Evolutionary conservation across 345 rosid genomes (phyloP).

Genomic region (Eucalyptus grandis): DNA sequence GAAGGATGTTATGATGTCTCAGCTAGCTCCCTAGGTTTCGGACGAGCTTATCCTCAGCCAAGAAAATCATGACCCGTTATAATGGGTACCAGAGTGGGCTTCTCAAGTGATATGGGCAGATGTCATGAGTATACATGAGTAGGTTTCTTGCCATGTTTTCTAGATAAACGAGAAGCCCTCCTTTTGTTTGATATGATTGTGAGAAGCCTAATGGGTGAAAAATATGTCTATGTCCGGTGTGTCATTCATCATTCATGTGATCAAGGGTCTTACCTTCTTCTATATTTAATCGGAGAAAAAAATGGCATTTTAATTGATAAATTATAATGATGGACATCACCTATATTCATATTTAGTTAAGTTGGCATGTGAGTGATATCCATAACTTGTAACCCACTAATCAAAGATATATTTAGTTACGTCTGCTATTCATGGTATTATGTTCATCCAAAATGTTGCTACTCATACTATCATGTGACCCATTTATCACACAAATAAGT

Average conservation of each 20-base stretch:
- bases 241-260: background rate
- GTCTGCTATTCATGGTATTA: background rate
- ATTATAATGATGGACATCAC: background rate
- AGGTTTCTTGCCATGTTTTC: background rate
- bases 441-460: background rate
- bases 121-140: background rate
- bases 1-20: background rate
- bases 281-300: background rate
- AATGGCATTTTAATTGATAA: background rate
- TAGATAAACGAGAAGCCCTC: background rate
- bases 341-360: background rate
- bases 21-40: background rate
- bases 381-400: background rate
- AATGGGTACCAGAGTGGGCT: background rate
- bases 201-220: background rate
- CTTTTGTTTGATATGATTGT: background rate
- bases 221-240: background rate
- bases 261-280: background rate
- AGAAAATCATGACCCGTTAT: background rate
- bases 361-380: background rate
- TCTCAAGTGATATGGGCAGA: background rate
- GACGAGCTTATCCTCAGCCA: background rate
- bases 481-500: background rate
- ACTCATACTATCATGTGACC: background rate
- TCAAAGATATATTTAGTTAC: background rate